Evolutionary conservation across 129 eudicot species (phyloP), one percentile per base, ranked within the genome.

Genomic region (Cynara cardunculus): DNA sequence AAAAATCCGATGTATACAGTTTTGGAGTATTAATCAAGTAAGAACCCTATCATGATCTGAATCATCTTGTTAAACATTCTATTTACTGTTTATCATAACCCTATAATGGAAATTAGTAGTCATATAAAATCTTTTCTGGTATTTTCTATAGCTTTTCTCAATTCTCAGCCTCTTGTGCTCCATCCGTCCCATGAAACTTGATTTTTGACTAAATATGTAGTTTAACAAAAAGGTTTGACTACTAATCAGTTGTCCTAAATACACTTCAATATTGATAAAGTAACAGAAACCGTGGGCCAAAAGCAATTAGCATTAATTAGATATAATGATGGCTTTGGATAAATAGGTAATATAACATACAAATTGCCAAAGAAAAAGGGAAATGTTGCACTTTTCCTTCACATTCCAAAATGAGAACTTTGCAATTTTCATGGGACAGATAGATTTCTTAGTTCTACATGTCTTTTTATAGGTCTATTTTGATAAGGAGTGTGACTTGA

Each of bases 1-100:
- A 95, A 87, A 95, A 95, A 71, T 89, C 97, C 26, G 99, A 95
- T 76, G 93, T 92, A 49, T 95, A 92, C 80, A 92, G 97, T 83
- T 95, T 95, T 87, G 99, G 95, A 72, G 78, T 95, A 72, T 72
- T 89, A 72, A 84, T 95, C 88, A 95, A 95, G 99, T 92, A 90
- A 89, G 93, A 76, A 46, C 71, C 80, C 71, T 12, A 35, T 64
- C 21, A 53, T 41, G 35, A 21, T 30, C 37, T 67, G 27, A 30
- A 3, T 84, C 21, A 73, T 31, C 76, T 78, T 31, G 39, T 66
- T 73, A 14, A n/a, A 76, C 64, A 56, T 32, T 6, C 27, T 46
- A 24, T 78, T 41, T 37, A n/a, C 25, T 34, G 7, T 27, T 69
- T 41, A 28, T 24, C 28, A 4, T 61, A 25, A n/a, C 73, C 32